A percentile compares a stretch with the other conserved stretches of the same genome.
Conservation (phyloP, 306 rosid genomes). For the Pterocarpus santalinus region DNA sequence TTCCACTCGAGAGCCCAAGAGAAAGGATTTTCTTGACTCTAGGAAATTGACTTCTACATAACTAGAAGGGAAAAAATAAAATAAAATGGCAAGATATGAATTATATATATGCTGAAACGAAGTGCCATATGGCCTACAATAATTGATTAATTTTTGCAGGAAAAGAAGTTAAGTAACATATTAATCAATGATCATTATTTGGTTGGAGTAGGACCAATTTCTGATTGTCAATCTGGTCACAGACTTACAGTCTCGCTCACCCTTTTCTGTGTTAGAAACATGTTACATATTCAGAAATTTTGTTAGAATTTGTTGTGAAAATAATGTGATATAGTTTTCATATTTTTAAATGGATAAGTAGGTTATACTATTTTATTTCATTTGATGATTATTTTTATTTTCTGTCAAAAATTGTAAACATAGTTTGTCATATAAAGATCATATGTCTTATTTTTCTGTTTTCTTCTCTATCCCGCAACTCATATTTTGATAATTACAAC, state of each 20-base stretch:
- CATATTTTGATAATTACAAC: too few species aligned
- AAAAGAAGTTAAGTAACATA: background rate
- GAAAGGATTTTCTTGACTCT: constrained; percentile 77
- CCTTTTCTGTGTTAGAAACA: background rate
- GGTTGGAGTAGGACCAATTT: background rate
- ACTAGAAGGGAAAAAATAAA: background rate
- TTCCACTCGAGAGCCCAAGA: constrained; percentile 63
- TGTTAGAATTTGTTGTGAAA: background rate
- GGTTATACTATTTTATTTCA: too few species aligned
- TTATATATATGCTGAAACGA: background rate
- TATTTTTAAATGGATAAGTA: too few species aligned
- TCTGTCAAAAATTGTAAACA: too few species aligned
- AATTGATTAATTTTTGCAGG: constrained; percentile 9
- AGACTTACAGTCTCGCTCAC: background rate
- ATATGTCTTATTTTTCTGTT: too few species aligned
- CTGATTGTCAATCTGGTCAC: background rate
- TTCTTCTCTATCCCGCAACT: too few species aligned
- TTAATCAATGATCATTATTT: constrained; percentile 10
- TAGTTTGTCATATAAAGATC: too few species aligned
- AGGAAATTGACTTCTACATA: constrained; percentile 58
- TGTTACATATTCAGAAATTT: background rate
- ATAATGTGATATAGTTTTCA: too few species aligned
- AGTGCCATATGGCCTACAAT: constrained; percentile 9
- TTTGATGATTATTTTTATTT: too few species aligned
- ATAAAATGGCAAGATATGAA: background rate